Conservation (phyloP, 139 green algal species). For the Coelastrella sp. region DNA sequence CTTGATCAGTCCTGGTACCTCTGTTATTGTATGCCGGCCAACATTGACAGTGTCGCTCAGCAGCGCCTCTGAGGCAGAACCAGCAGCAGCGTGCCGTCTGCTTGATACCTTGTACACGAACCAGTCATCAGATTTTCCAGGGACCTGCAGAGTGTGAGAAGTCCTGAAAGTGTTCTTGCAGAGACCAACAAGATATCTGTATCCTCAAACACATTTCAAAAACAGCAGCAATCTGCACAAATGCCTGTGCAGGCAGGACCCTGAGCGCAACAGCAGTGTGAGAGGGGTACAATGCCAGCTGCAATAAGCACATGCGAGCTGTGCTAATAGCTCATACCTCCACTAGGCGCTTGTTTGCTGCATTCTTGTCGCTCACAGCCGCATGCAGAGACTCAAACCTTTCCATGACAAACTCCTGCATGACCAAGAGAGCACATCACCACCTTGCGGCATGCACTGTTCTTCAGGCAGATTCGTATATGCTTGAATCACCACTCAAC, state of each 20-base stretch:
- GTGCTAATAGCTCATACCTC: background rate
- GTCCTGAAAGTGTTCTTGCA: background rate
- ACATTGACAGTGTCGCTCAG: constrained; percentile 28
- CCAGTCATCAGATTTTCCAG: constrained; percentile 34
- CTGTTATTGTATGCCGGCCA: constrained; percentile 39
- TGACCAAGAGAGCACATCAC: background rate
- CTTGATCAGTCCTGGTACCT: too few species aligned
- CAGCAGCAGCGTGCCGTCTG: background rate
- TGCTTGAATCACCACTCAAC: background rate
- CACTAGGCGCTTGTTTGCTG: constrained; percentile 57
- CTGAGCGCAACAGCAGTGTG: background rate
- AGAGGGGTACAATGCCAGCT: background rate
- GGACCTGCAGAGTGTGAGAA: background rate
- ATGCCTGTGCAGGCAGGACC: background rate
- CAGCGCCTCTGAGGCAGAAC: background rate
- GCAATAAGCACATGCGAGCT: background rate
- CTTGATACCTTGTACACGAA: constrained; percentile 49
- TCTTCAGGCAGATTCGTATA: background rate
- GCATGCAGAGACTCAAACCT: constrained; percentile 47
- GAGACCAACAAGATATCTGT: background rate
- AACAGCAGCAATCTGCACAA: too few species aligned
- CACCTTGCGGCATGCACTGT: background rate
- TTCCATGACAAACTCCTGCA: constrained; percentile 46
- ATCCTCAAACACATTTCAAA: background rate
- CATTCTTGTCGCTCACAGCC: constrained; percentile 15